Evolutionary conservation across 2,329 filamentous ascomycete genomes (phyloP).

Genomic region (Sporothrix phasma): DNA sequence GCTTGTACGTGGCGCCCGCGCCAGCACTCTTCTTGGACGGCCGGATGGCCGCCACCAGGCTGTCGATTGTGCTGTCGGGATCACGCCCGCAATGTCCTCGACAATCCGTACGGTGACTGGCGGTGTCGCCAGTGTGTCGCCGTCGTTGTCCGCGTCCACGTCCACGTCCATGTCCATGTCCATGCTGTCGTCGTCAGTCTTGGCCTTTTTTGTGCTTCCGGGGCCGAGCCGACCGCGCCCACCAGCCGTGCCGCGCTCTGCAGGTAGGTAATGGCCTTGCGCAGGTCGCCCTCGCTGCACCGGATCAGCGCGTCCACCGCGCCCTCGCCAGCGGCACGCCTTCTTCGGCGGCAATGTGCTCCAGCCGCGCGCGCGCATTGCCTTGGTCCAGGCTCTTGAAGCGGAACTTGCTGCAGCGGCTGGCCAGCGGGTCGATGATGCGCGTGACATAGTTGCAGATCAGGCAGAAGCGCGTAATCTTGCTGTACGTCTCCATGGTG

Average conservation of each 20-base stretch:
- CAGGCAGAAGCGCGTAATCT: slow-evolving; percentile 92
- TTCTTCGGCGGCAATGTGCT: slow-evolving; percentile 74
- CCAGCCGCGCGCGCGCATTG: slow-evolving; percentile 68
- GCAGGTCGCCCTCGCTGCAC: slow-evolving; percentile 85
- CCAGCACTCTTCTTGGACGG: slow-evolving; percentile 35
- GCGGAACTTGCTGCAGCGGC: slow-evolving; percentile 88
- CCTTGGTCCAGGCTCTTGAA: slow-evolving; percentile 92
- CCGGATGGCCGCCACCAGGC: slow-evolving; percentile 64
- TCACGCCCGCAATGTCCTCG: slow-evolving; percentile 92
- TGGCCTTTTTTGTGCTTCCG: not conserved
- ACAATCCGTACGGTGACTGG: slow-evolving; percentile 67
- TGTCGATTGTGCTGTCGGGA: slow-evolving; percentile 62
- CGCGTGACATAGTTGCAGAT: slow-evolving; percentile 98
- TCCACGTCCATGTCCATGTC: too few species aligned
- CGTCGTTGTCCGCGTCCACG: slow-evolving; percentile 35
- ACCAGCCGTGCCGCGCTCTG: slow-evolving; percentile 89
- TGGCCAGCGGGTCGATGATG: slow-evolving; percentile 93
- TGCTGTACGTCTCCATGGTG: slow-evolving; percentile 97
- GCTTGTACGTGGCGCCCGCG: slow-evolving; percentile 56
- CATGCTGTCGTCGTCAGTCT: not conserved
- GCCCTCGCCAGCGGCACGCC: slow-evolving; percentile 62
- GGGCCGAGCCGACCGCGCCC: slow-evolving; percentile 46
- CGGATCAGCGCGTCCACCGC: slow-evolving; percentile 75
- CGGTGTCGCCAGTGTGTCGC: slow-evolving; percentile 40
- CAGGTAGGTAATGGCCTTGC: slow-evolving; percentile 92